A percentile compares a stretch with the other conserved stretches of the same genome.
Conservation (phyloP, 2,329 filamentous ascomycete species). For the Pseudogymnoascus verrucosus region DNA sequence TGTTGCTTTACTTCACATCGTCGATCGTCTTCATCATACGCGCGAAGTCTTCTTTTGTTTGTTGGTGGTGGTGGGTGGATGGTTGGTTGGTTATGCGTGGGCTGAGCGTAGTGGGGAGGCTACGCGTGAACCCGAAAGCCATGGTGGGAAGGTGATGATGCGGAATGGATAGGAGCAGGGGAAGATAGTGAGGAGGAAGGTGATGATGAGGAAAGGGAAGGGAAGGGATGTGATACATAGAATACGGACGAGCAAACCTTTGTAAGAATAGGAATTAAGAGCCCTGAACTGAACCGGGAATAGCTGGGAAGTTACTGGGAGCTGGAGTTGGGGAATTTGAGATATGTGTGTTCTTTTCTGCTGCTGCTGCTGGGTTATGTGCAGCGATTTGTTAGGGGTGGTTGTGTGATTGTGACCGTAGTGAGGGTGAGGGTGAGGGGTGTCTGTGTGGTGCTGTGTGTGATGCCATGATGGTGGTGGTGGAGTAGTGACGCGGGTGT, state of each 20-base stretch:
- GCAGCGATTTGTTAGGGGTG: background rate
- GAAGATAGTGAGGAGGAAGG: too few relatives aligned
- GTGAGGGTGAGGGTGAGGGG: background rate
- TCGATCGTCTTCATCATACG: background rate
- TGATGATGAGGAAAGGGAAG: background rate
- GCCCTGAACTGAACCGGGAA: background rate
- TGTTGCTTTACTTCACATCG: too few relatives aligned
- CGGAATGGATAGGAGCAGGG: too few relatives aligned
- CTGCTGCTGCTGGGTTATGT: background rate
- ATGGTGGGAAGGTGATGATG: too few relatives aligned
- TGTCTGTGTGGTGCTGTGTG: background rate
- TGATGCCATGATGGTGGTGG: background rate
- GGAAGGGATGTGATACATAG: background rate
- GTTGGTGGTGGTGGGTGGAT: background rate
- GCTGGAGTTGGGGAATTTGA: background rate
- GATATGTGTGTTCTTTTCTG: background rate
- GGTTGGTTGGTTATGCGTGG: background rate
- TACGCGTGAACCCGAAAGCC: too few relatives aligned
- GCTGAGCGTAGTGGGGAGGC: too few relatives aligned
- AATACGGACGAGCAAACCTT: too few relatives aligned
- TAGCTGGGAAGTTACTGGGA: background rate
- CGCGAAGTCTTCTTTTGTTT: background rate
- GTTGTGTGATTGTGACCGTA: background rate
- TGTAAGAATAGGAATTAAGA: background rate
- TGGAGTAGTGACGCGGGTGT: background rate